phyloP scores from a whole-genome alignment of 2,329 filamentous ascomycete genomes.

The Botrytis galanthina region DNA sequence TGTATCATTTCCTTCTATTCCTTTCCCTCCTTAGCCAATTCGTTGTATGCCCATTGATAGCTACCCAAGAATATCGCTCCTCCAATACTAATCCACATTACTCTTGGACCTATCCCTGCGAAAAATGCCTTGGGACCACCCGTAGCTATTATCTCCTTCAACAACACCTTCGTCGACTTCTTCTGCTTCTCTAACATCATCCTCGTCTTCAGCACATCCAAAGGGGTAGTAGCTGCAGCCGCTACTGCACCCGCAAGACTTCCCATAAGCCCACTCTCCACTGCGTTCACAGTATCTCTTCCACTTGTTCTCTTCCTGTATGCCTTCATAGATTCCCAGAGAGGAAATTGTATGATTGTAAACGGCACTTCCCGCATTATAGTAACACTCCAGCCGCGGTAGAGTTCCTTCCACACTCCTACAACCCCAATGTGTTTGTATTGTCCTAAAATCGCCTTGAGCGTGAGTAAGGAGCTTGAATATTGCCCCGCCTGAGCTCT shows the following conservation, averaged over 20 bases:
- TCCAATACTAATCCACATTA: slow-evolving; percentile 92
- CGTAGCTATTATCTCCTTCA: slow-evolving; percentile 62
- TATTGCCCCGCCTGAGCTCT: slow-evolving; percentile 85
- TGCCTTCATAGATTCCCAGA: slow-evolving; percentile 91
- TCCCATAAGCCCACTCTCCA: slow-evolving; percentile 82
- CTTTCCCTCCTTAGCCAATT: slow-evolving; percentile 44
- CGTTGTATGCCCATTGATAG: slow-evolving; percentile 85
- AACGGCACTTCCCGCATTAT: slow-evolving; percentile 96
- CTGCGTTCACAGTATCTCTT: slow-evolving; percentile 56
- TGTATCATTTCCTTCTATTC: background rate
- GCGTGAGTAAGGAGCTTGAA: slow-evolving; percentile 64
- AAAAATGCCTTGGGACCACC: slow-evolving; percentile 70
- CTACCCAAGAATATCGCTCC: slow-evolving; percentile 93
- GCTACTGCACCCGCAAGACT: slow-evolving; percentile 81
- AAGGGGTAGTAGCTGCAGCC: slow-evolving; percentile 82
- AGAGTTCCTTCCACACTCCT: slow-evolving; percentile 77
- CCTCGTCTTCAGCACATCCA: slow-evolving; percentile 95
- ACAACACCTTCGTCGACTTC: slow-evolving; percentile 56
- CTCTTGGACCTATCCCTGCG: slow-evolving; percentile 73
- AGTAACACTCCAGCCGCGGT: slow-evolving; percentile 88
- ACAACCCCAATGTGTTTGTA: slow-evolving; percentile 44
- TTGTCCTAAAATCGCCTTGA: slow-evolving; percentile 65
- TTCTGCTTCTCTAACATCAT: slow-evolving; percentile 83
- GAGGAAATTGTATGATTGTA: slow-evolving; percentile 92
- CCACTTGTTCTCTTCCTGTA: slow-evolving; percentile 54